Evolutionary conservation across 495 filamentous ascomycete species (phyloP), one percentile per base, ranked within the genome.

Genomic region (Tuber microsphaerosporum): DNA sequence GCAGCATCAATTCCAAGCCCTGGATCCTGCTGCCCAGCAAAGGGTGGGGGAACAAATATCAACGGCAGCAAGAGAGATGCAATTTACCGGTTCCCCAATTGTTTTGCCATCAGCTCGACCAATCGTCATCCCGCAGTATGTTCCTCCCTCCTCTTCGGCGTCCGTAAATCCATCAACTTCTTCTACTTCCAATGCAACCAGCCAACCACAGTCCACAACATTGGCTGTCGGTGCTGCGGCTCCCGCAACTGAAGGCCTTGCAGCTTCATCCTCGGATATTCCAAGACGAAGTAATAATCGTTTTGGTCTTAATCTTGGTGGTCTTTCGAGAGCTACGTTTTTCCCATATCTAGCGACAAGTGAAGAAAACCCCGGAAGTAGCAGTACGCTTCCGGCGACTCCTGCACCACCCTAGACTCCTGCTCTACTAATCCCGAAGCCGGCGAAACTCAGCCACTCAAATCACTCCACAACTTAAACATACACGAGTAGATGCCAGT

Each of bases 121-220:
- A 65, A 65, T 65, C 14, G 56, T 34, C 34, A 65, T 65, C 56
- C 56, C 56, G n/a, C 56, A 65, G 56, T 65, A 65, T 65, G 26
- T 65, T 17, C 56, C 56, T 14, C 56, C 56, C 26, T 19, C 56
- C 26, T 26, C 56, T 5, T 65, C 56, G 16, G 56, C 56, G 5
- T 16, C 56, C 56, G 56, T 19, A 12, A 34, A 16, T 31, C 56
- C 56, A 34, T 12, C 16, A 65, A 65, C 14, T 34, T 16, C 56
- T 65, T 5, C 46, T 22, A 19, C 56, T 26, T 65, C 56, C 56
- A 7, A 34, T 34, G 14, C 56, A 65, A 34, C 17, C 26, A 14
- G 56, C 19, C 56, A 17, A 65, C 26, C 56, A 17, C 56, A 65
- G 31, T 12, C 56, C 26, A 65, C 56, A 34, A 65, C 26, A 34